Conservation (phyloP, 306 rosid genomes). For the Cyamopsis tetragonoloba region DNA sequence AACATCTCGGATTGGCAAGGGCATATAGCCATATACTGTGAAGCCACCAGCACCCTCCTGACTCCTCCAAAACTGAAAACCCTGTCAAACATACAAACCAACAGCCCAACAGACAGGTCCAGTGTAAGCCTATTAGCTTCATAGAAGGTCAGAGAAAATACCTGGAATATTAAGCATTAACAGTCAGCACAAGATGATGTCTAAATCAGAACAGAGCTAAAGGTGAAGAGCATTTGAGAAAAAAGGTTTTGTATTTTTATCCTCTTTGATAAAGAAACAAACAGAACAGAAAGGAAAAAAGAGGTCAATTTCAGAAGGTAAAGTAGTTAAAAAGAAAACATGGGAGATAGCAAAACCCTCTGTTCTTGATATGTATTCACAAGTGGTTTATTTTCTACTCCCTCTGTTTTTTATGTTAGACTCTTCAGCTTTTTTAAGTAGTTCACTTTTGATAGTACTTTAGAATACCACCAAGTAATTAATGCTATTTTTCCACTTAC, state of each 20-base stretch:
- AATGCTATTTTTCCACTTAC: no score
- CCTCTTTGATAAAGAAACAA: constrained; percentile 2
- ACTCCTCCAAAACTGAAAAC: constrained; percentile 43
- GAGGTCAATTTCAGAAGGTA: not conserved
- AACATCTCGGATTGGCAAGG: constrained; percentile 33
- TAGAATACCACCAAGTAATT: no score
- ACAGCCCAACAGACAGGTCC: constrained; percentile 79
- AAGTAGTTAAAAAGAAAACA: not conserved
- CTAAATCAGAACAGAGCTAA: constrained; percentile 16
- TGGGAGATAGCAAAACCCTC: not conserved
- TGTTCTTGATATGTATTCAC: not conserved
- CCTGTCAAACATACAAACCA: constrained; percentile 91
- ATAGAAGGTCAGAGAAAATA: constrained; percentile 98
- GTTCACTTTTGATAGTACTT: no score
- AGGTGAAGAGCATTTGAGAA: constrained; percentile 5
- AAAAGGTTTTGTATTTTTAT: not conserved
- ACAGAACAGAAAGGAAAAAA: not conserved
- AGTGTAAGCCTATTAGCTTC: constrained; percentile 80
- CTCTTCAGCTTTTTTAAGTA: no score
- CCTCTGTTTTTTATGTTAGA: no score
- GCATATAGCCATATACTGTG: constrained; percentile 31
- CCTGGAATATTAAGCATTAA: constrained; percentile 86
- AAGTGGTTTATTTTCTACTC: not conserved
- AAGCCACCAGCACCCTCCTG: constrained; percentile 40
- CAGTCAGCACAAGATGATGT: constrained; percentile 51